Evolutionary conservation across 2,329 filamentous ascomycete species (phyloP), one percentile per base, ranked within the genome.

Genomic region (Alternaria sp.): DNA sequence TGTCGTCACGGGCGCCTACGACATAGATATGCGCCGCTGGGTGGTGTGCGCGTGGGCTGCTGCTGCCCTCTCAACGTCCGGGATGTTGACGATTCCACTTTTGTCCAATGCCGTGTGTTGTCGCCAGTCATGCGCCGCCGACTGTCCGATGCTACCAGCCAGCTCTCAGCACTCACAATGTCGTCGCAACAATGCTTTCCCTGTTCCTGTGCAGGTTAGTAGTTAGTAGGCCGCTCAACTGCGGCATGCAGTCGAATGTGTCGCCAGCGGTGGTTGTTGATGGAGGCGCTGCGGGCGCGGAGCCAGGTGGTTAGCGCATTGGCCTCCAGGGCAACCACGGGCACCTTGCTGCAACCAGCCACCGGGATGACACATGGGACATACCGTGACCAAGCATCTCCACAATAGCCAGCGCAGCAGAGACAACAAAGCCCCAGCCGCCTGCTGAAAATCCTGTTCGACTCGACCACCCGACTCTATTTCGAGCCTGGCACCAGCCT

Each of bases 131-230:
- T 75, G 74, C 70, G 72, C 72, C 66, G 61, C 52, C 58, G 68
- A 57, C 65, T 57, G 58, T 54, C 59, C 50, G 49, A 57, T 58
- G 63, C 66, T 65, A 60, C 65, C 69, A 55, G 58, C 25, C 32
- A 55, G 51, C 54, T 63, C 54, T 55, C 63, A 55, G 44, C 53
- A 40, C 61, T 59, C 52, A 41, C 14, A 14, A 10, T 49, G 46
- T 57, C 60, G 65, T 60, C 50, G 57, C 52, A 43, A 32, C 48
- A 57, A 54, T 65, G 38, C 6, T 55, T 43, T 43, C 40, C 66
- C 69, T 74, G 73, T 74, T 55, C 67, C 75, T 78, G 71, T 69
- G 63, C 44, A 27, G 57, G 68, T 77, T 76, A 76, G 75, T 76
- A 61, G 71, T 76, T 68, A 72, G 68, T 72, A 68, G 45, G 51